Base-by-base conservation (phyloP, 805 yeast genomes). In the Cyberlindnera euphorbiiphila region DNA sequence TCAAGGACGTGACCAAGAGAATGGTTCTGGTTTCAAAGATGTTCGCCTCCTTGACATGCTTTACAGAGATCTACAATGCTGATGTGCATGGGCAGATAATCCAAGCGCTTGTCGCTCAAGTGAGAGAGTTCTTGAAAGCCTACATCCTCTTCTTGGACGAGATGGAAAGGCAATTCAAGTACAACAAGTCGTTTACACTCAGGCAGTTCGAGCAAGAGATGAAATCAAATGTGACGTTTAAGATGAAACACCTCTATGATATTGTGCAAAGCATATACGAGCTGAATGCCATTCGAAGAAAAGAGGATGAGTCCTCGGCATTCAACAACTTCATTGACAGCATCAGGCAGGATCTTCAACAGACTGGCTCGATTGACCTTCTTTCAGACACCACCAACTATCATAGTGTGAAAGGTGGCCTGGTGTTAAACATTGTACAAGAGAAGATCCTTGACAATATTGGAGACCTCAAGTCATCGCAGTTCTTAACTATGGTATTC, bases 321-420 rank as follows among this genome's bases (percentile, higher is more conserved):
- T 69, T 71, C 35, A 65, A 64, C 39, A 64, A 65, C 47, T 66
- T 71, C 32, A 60, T 72, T 41, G 62, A 62, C 31, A 64, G 65
- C 34, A 57, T 71, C 31, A 62, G 60, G 44, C 60, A 54, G 11
- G 68, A 65, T 34, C 37, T 57, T 17, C 35, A 57, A 32, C 61
- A 66, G 27, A 63, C 69, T 0, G 78, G 76, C 1, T 53, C 70
- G 1, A 51, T 76, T 11, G 80, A 76, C 38, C 57, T 75, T 1
- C 54, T 72, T 5, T 66, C 78, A 1, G 85, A 81, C 50, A 66
- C 72, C 4, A 57, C 71, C 9, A 66, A 65, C 26, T 72, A 77
- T 36, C 66, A 71, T 26, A 62, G 67, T 16, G 82, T 81, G 15
- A 85, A 83, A 60, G 98, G 98, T 23, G 96, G 96, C 0, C 57